Percentiles rank a stretch among this genome's conserved stretches.
Evolutionary conservation across 306 rosid genomes (phyloP).

Genomic region (Morella rubra): DNA sequence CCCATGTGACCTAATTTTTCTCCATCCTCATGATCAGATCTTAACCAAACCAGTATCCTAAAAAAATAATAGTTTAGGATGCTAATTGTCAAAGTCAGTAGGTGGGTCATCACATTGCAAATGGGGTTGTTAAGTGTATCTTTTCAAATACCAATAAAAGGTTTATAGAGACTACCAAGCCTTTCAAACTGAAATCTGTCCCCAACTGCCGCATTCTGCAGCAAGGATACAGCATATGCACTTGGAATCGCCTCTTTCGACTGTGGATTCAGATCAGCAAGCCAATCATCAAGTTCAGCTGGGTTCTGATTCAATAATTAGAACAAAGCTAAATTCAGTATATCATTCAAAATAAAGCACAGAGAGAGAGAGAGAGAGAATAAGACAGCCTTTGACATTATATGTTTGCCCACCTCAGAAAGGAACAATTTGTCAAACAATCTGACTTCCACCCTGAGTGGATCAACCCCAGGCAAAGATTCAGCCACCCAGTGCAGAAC

Average conservation of each 20-base stretch:
- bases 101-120: too few species aligned
- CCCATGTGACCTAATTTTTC: too few species aligned
- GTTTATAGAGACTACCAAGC: conserved; percentile 59
- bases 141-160: neutral
- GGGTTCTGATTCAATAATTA: conserved; percentile 63
- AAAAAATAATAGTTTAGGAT: too few species aligned
- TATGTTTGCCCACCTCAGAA: conserved; percentile 67
- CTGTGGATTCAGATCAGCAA: conserved; percentile 69
- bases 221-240: conserved; percentile 64
- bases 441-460: conserved; percentile 81
- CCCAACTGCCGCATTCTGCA: conserved; percentile 59
- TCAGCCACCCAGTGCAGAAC: conserved; percentile 95
- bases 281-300: conserved; percentile 94
- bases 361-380: neutral
- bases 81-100: too few species aligned
- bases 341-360: neutral
- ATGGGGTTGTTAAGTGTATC: too few species aligned
- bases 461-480: conserved; percentile 83
- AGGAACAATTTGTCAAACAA: conserved; percentile 80
- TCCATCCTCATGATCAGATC: too few species aligned
- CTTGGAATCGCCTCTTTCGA: conserved; percentile 60
- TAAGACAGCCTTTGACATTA: neutral
- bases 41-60: too few species aligned
- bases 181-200: conserved; percentile 91
- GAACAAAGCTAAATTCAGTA: conserved; percentile 7